Percentiles rank a stretch among this genome's conserved stretches.
phyloP scores from a whole-genome alignment of 441 rosid species.

The Sinapis alba region DNA sequence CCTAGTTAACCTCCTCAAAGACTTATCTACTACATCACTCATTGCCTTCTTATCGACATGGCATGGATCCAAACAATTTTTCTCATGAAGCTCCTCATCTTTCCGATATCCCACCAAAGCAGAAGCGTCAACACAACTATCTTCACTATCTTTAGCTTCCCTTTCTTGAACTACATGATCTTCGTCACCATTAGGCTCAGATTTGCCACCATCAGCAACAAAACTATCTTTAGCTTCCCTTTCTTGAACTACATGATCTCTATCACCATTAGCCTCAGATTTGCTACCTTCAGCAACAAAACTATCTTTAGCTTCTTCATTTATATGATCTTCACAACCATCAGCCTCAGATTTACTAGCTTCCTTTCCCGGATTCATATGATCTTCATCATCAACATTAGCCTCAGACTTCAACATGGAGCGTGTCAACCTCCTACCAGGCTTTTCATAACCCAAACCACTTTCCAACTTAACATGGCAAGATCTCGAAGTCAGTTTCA shows the following conservation, averaged over 20 bases:
- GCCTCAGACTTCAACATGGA: slow-evolving; percentile 50
- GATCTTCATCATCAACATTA: slow-evolving; percentile 27
- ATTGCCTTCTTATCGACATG: slow-evolving; percentile 35
- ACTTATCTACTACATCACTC: slow-evolving; percentile 37
- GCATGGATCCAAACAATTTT: slow-evolving; percentile 11
- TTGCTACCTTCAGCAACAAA: background rate
- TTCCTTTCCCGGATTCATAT: slow-evolving; percentile 7
- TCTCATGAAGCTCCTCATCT: slow-evolving; percentile 12
- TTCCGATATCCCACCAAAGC: background rate
- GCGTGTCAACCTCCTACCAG: slow-evolving; percentile 74
- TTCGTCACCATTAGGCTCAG: background rate
- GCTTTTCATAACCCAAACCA: slow-evolving; percentile 29
- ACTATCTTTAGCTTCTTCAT: background rate
- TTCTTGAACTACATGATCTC: slow-evolving; percentile 15
- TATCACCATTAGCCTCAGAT: slow-evolving; percentile 22
- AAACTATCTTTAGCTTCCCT: slow-evolving; percentile 4
- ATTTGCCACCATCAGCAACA: background rate
- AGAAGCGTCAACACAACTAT: slow-evolving; percentile 18
- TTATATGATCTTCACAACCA: slow-evolving; percentile 19
- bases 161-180: background rate
- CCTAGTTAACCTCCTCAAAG: slow-evolving; percentile 75
- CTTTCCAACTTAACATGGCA: slow-evolving; percentile 36
- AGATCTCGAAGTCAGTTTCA: slow-evolving; percentile 30
- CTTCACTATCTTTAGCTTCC: background rate
- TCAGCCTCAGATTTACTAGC: slow-evolving; percentile 6